A percentile compares a stretch with the other conserved stretches of the same genome.
These are phyloP conservation scores for Onygenales sp. DNA, from an alignment of 2,329 filamentous ascomycete genomes.

Conservation along the genomic window DNA sequence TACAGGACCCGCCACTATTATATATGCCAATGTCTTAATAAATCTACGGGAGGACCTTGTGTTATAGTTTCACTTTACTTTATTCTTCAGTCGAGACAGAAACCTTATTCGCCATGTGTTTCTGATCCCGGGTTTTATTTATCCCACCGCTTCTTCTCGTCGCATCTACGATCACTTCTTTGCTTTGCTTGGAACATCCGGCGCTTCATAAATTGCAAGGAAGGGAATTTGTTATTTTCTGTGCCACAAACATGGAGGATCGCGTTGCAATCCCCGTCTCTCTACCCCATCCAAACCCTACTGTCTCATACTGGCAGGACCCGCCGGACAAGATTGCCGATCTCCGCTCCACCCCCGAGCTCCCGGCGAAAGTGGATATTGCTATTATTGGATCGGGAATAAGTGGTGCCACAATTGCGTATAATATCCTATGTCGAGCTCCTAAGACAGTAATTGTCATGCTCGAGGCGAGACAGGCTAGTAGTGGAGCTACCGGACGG, in stretches of 20 bases:
- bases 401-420: conserved; percentile 26
- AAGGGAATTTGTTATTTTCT: too few species aligned
- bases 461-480: conserved; percentile 28
- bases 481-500: conserved; percentile 12
- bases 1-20: too few species aligned
- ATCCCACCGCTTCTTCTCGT: too few species aligned
- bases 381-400: conserved; percentile 33
- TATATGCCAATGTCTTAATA: too few species aligned
- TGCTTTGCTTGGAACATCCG: too few species aligned
- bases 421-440: conserved; percentile 17
- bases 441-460: conserved; percentile 22
- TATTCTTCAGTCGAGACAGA: too few species aligned
- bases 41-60: too few species aligned
- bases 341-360: conserved; percentile 13
- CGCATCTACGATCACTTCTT: too few species aligned
- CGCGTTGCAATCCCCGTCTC: conserved; percentile 10
- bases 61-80: too few species aligned
- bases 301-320: conserved; percentile 24
- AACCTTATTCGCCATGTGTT: too few species aligned
- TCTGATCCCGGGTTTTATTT: too few species aligned
- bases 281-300: conserved; percentile 18
- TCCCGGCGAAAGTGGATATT: conserved; percentile 21
- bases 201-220: too few species aligned
- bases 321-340: conserved; percentile 21
- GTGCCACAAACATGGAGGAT: conserved; percentile 6